Conservation (phyloP, 768 basidiomycete genomes). For the Chalciporus pseudorubinellus region DNA sequence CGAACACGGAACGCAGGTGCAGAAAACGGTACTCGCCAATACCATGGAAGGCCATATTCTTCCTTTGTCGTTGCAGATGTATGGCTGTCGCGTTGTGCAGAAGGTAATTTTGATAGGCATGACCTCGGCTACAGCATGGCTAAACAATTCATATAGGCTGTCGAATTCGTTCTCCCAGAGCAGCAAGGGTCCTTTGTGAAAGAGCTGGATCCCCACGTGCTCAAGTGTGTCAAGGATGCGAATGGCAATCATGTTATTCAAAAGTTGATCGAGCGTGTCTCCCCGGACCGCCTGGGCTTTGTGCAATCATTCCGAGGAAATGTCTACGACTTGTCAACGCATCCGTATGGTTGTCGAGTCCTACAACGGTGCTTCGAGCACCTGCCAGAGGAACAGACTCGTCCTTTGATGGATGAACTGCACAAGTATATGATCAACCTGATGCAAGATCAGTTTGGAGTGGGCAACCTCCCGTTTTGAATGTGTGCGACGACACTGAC, state of each 20-base stretch:
- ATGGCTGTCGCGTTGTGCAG: slow-evolving; percentile 94
- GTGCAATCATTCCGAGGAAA: slow-evolving; percentile 73
- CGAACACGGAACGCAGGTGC: slow-evolving; percentile 76
- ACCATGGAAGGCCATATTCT: slow-evolving; percentile 79
- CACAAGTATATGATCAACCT: slow-evolving; percentile 66
- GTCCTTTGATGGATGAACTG: slow-evolving; percentile 79
- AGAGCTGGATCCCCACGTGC: slow-evolving; percentile 76
- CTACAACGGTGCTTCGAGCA: slow-evolving; percentile 91
- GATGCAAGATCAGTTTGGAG: slow-evolving; percentile 91
- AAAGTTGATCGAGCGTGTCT: slow-evolving; percentile 80
- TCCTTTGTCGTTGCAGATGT: slow-evolving; percentile 82
- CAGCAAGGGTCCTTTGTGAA: slow-evolving; percentile 74
- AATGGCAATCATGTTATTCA: slow-evolving; percentile 97
- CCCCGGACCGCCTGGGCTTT: slow-evolving; percentile 73
- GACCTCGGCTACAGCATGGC: neutral
- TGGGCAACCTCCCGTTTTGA: slow-evolving; percentile 36
- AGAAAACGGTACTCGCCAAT: slow-evolving; percentile 66
- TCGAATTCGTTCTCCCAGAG: slow-evolving; percentile 76
- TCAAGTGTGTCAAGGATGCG: slow-evolving; percentile 84
- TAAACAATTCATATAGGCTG: slow-evolving; percentile 52
- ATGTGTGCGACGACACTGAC: neutral
- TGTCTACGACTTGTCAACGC: slow-evolving; percentile 77
- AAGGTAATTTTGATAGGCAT: slow-evolving; percentile 53
- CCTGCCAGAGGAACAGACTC: slow-evolving; percentile 63
- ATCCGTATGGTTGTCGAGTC: slow-evolving; percentile 93